Evolutionary conservation across 2,329 filamentous ascomycete species (phyloP).

Genomic region (Alternaria sp.): DNA sequence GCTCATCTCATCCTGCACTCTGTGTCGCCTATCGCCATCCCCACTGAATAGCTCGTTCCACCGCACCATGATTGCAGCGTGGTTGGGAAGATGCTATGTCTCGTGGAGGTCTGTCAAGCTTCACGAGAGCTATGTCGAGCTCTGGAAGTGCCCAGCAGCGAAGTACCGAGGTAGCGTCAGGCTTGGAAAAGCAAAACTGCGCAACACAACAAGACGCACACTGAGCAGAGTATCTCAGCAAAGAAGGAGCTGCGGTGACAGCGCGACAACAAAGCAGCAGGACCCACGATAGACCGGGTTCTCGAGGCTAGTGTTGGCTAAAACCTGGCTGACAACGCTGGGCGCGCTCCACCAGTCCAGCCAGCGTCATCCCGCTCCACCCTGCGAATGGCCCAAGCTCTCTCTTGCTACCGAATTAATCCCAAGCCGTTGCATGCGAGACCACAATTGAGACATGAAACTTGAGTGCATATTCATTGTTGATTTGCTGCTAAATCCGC

Average conservation of each 20-base stretch:
- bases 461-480: not conserved
- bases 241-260: not conserved
- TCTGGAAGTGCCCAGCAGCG: not conserved
- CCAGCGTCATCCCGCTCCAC: conserved; percentile 23
- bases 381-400: conserved; percentile 21
- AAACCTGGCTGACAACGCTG: conserved; percentile 17
- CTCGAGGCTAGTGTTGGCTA: conserved; percentile 17
- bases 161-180: not conserved
- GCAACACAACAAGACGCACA: not conserved
- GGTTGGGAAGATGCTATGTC: not conserved
- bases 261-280: conserved; percentile 6
- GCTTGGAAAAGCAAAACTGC: not conserved
- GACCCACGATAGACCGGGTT: conserved; percentile 5
- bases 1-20: conserved; percentile 52
- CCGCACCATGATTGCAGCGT: conserved; percentile 43
- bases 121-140: not conserved
- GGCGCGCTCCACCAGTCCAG: conserved; percentile 4
- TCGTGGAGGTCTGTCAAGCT: not conserved
- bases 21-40: conserved; percentile 48
- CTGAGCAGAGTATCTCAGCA: not conserved
- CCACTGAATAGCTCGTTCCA: conserved; percentile 48
- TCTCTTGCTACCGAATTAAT: not conserved
- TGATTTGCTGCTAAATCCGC: not conserved
- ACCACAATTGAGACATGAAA: not conserved
- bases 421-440: not conserved